phyloP scores from a whole-genome alignment of 23 red algal genomes.

The Gracilariopsis chorda region DNA sequence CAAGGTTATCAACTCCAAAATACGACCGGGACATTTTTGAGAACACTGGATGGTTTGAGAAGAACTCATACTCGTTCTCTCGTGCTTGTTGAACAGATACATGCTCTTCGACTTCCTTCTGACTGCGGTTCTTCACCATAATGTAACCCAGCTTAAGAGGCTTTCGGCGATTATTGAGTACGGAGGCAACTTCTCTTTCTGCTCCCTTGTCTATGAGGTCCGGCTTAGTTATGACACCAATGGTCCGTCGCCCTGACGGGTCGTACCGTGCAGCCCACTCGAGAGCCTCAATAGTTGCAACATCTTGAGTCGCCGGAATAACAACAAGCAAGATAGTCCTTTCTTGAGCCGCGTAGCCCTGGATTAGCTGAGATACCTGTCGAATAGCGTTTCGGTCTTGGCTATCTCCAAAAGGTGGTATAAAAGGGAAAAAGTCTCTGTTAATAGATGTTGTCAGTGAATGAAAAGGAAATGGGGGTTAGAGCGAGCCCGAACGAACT shows the following conservation, averaged over 20 bases:
- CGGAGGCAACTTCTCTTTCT: constrained; percentile 39
- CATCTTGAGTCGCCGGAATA: constrained; percentile 56
- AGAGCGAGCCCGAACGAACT: neutral
- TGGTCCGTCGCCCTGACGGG: constrained; percentile 25
- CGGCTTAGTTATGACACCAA: constrained; percentile 61
- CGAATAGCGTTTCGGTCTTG: constrained; percentile 47
- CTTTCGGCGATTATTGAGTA: constrained; percentile 39
- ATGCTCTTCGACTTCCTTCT: constrained; percentile 44
- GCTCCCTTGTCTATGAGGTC: constrained; percentile 60
- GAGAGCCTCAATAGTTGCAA: constrained; percentile 67
- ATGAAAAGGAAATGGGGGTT: neutral
- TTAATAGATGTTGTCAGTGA: constrained; percentile 52
- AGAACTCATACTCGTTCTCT: constrained; percentile 41
- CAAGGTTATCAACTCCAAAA: constrained; percentile 50
- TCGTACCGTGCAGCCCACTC: constrained; percentile 42
- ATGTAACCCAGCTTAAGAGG: constrained; percentile 58
- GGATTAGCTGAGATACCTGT: constrained; percentile 36
- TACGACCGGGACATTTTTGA: neutral
- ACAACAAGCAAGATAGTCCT: constrained; percentile 55
- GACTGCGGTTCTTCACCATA: constrained; percentile 58
- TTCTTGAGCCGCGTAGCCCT: constrained; percentile 10
- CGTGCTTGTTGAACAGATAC: constrained; percentile 18
- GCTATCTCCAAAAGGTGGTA: constrained; percentile 48
- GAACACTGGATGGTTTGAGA: constrained; percentile 24
- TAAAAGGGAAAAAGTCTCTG: constrained; percentile 46